A percentile compares a stretch with the other conserved stretches of the same genome.
These are phyloP conservation scores for Fusarium irregulare DNA, from an alignment of 2,329 filamentous ascomycete genomes.

Conservation along the genomic window DNA sequence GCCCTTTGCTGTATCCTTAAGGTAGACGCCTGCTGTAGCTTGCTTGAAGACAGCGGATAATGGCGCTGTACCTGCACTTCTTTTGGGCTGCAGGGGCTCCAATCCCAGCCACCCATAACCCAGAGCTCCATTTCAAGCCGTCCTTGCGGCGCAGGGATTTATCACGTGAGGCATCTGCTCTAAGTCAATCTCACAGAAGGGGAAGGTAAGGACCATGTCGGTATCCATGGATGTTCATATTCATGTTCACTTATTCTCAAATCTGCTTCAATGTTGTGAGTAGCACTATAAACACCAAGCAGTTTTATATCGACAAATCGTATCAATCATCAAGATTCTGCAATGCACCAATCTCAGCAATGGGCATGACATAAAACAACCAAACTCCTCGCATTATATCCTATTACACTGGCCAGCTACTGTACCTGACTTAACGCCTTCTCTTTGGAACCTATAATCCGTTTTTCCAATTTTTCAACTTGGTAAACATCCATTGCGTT, in stretches of 20 bases:
- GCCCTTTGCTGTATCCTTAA: conserved; percentile 6
- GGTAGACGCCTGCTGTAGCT: conserved; percentile 13
- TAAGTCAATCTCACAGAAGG: neutral
- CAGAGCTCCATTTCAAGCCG: neutral
- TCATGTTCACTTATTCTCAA: conserved; percentile 7
- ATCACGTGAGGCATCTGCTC: conserved; percentile 33
- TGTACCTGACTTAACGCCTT: conserved; percentile 2
- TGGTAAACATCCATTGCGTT: conserved; percentile 41
- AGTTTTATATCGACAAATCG: neutral
- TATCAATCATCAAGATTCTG: neutral
- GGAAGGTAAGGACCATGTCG: neutral
- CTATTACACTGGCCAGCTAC: neutral
- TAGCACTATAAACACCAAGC: neutral
- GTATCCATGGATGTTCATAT: neutral
- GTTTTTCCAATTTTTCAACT: conserved; percentile 13
- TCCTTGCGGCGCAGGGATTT: neutral
- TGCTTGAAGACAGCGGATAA: conserved; percentile 34
- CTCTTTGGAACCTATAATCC: neutral
- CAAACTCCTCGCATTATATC: conserved; percentile 20
- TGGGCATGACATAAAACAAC: neutral
- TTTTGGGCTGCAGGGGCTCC: conserved; percentile 39
- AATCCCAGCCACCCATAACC: conserved; percentile 18
- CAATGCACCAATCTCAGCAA: conserved; percentile 11
- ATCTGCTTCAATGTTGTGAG: neutral
- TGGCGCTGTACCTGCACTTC: conserved; percentile 37